phyloP scores from a whole-genome alignment of 495 filamentous ascomycete genomes.

The Hypoxylon subgilvum region DNA sequence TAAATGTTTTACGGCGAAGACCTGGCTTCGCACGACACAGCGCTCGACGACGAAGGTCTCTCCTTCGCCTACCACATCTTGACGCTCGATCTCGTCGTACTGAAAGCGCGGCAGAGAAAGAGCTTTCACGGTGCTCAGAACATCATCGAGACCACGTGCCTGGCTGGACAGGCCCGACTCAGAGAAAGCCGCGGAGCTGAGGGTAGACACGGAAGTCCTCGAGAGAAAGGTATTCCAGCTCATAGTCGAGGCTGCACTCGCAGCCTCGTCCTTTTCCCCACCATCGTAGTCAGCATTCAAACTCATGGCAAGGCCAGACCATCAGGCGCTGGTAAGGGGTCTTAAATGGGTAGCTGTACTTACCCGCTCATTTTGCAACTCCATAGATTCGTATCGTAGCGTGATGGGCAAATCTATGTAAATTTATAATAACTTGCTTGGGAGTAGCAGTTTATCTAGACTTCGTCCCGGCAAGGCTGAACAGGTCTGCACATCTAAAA shows the following conservation, averaged over 20 bases:
- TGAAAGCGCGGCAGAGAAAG: conserved; percentile 36
- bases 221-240: conserved; percentile 36
- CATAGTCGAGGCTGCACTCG: conserved; percentile 13
- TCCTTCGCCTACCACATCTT: conserved; percentile 40
- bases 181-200: conserved; percentile 35
- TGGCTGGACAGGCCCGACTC: conserved; percentile 18
- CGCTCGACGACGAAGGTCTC: conserved; percentile 43
- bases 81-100: conserved; percentile 38
- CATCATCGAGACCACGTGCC: conserved; percentile 35
- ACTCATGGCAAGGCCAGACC: too few species aligned
- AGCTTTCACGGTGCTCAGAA: conserved; percentile 40
- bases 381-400: too few species aligned
- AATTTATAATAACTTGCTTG: too few species aligned
- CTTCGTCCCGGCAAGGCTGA: too few species aligned
- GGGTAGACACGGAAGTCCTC: conserved; percentile 39
- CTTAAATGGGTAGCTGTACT: too few species aligned
- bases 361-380: too few species aligned
- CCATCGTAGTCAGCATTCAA: too few species aligned
- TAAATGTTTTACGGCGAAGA: conserved; percentile 44
- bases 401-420: too few species aligned
- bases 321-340: too few species aligned
- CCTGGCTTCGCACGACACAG: conserved; percentile 36
- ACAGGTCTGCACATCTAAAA: too few species aligned
- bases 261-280: conserved; percentile 15
- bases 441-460: too few species aligned